Base-by-base conservation (phyloP, 768 basidiomycete genomes). In the Hygrocybe punicea region DNA sequence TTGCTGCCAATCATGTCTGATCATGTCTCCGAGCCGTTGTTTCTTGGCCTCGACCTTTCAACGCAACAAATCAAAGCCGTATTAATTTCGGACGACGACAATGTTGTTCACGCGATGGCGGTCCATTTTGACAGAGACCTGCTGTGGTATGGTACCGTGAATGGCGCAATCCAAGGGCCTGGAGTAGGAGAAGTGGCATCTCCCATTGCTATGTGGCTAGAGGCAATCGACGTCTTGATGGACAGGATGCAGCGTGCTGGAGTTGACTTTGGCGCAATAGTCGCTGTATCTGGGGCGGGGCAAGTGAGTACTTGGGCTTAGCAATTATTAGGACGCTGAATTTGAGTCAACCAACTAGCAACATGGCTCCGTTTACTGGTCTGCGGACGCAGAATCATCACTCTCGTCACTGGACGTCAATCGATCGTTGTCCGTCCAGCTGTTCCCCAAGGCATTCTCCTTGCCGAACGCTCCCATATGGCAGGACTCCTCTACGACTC, bases 361-460 rank as follows among this genome's bases (percentile, higher is more conserved):
- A 88, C 91, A 93, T 67, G 89, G 90, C 19, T 90, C 89, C 4
- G 87, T 93, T 2, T 92, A 87, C 66, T 93, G 91, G 91, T 86
- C 87, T 1, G 62, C 69, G 11, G 70, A 74, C 10, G 85, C 85
- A 0, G 78, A 81, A 53, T 37, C 58, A 5, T 66, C 81, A 7
- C 77, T 94, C 6, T 72, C 80, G 2, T 72, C 71, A 2, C 77
- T 92, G 54, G 78, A 86, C 66, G 62, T 84, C 1, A 59, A 67
- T 8, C 71, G 78, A 52, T 67, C 81, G 1, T 73, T 93, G 8
- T 73, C 74, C 9, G 76, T 80, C 2, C 89, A 92, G 62, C 73
- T 93, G 36, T 71, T 74, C 17, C 82, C 81, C 0, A 67, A 65
- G 7, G 90, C 90, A 2, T 92, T 93, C 69, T 84, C 89, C 6